A percentile compares a stretch with the other conserved stretches of the same genome.
These are phyloP conservation scores for Scytalidium lignicola DNA, from an alignment of 2,329 filamentous ascomycete genomes.

Conservation along the genomic window DNA sequence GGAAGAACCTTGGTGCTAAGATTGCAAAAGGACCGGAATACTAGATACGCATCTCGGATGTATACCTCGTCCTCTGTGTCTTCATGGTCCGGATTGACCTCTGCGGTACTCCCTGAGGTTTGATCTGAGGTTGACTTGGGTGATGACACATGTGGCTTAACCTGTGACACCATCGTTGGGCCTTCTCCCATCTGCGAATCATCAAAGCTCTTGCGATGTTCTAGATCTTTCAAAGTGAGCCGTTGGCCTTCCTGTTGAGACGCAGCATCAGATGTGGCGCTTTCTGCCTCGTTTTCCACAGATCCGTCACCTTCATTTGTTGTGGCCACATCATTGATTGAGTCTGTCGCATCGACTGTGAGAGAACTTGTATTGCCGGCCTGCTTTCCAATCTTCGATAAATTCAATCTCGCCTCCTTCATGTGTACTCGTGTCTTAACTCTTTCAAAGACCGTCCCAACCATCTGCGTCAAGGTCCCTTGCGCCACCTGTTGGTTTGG, in stretches of 20 bases:
- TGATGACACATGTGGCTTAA: slow-evolving; percentile 41
- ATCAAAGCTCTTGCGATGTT: slow-evolving; percentile 60
- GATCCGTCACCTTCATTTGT: slow-evolving; percentile 19
- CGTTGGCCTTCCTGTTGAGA: slow-evolving; percentile 40
- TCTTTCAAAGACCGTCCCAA: slow-evolving; percentile 93
- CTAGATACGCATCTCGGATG: slow-evolving; percentile 92
- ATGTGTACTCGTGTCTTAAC: slow-evolving; percentile 81
- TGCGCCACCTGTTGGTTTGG: slow-evolving; percentile 97
- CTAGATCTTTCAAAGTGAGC: slow-evolving; percentile 61
- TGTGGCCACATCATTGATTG: slow-evolving; percentile 16
- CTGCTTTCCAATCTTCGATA: slow-evolving; percentile 25
- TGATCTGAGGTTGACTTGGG: slow-evolving; percentile 48
- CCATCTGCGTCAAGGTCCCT: slow-evolving; percentile 96
- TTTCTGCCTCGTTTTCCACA: slow-evolving; percentile 13
- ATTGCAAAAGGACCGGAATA: slow-evolving; percentile 97
- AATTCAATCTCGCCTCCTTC: slow-evolving; percentile 71
- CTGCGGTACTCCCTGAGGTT: slow-evolving; percentile 47
- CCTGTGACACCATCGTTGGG: slow-evolving; percentile 60
- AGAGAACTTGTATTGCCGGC: slow-evolving; percentile 24
- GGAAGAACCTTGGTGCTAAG: slow-evolving; percentile 87
- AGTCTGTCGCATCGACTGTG: slow-evolving; percentile 26
- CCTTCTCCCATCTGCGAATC: slow-evolving; percentile 63
- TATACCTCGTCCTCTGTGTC: slow-evolving; percentile 89
- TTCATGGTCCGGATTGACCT: slow-evolving; percentile 54
- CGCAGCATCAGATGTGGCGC: slow-evolving; percentile 16